Evolutionary conservation across 768 basidiomycete species (phyloP), one percentile per base, ranked within the genome.

Genomic region (Boletus subparvulus): DNA sequence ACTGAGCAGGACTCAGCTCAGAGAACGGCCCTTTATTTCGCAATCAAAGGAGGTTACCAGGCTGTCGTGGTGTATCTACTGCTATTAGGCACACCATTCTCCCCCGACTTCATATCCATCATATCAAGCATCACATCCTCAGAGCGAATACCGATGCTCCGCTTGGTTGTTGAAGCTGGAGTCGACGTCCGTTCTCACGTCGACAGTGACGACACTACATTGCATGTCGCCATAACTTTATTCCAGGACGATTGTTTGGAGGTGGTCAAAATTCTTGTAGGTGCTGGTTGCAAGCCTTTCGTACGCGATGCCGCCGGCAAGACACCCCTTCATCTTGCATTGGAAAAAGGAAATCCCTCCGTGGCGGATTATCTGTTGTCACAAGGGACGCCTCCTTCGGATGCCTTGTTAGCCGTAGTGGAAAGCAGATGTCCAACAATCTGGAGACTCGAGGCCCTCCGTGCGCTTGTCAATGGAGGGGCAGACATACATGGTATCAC

Each of bases 11-110:
- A 49, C 35, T 49, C 42, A 0, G 11, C 24, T n/a, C 32, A 6
- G 32, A 54, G 39, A 6, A 60, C 58, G 2, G 47, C 44, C 4
- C 26, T 60, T 35, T 6, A 60, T 3, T 11, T 51, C 10, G 58
- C 58, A 10, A 46, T 59, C 14, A 0, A 16, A 39, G 58, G 58
- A 1, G 44, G 56, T 11, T 59, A 58, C 6, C 45, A 16, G 13
- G 54, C 33, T 4, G 11, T 50, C 4, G 32, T 45, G 42, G 26
- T 40, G 6, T 58, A 58, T 19, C 41, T 59, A 10, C 3, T 59
- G 7, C 6, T 33, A 10, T 37, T 52, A 28, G 46, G 50, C 2
- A 39, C 24, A 7, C 40, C 40, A 3, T 11, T 59, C 6, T 28
- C 56, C 2, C 6, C 4, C 19, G 28, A 51, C 21, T 47, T 26